Evolutionary conservation across 2,329 filamentous ascomycete species (phyloP).

Genomic region (Claviceps sp.): DNA sequence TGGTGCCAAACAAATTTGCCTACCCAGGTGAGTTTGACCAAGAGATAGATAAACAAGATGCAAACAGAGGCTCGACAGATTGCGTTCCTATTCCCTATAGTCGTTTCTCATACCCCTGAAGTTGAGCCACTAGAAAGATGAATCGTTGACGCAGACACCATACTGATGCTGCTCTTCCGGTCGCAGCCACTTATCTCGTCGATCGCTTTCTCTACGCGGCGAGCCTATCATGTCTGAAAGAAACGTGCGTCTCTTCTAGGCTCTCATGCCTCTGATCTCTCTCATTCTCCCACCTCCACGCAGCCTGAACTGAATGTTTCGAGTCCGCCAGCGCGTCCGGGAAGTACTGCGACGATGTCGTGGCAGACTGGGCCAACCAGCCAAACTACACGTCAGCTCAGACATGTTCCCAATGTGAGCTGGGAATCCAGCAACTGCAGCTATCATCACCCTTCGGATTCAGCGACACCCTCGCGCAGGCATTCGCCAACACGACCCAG

Average conservation of each 20-base stretch:
- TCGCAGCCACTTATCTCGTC: neutral
- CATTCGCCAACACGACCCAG: neutral
- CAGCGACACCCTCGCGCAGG: neutral
- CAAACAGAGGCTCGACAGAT: too few relatives aligned
- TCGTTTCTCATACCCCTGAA: too few relatives aligned
- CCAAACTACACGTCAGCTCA: neutral
- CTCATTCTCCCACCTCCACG: neutral
- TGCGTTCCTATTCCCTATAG: too few relatives aligned
- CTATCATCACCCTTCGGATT: neutral
- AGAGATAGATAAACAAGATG: too few relatives aligned
- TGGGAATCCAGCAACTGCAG: neutral
- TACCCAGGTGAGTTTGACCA: neutral
- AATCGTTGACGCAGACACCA: neutral
- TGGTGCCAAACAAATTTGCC: neutral
- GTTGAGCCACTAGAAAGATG: too few relatives aligned
- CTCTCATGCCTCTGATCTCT: neutral
- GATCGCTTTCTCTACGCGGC: neutral
- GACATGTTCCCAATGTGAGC: neutral
- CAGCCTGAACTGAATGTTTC: neutral
- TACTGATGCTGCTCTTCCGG: neutral
- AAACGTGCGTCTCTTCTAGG: neutral
- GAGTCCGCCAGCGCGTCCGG: neutral
- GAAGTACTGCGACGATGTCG: neutral
- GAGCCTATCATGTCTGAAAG: neutral
- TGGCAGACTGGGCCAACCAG: neutral